Conservation (phyloP, 495 filamentous ascomycete genomes). For the Aspergillus bridgeri region DNA sequence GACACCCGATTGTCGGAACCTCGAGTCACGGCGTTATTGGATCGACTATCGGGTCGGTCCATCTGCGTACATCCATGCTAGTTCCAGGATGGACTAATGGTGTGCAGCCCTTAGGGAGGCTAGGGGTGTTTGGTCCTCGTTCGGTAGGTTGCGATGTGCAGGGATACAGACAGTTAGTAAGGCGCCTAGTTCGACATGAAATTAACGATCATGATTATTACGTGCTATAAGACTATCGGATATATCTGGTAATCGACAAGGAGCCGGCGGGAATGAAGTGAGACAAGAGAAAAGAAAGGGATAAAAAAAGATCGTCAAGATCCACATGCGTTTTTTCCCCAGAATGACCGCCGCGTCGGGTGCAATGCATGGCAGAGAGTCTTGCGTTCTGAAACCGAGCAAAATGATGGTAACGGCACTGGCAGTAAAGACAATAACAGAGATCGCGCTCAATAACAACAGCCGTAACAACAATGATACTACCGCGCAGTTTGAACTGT, state of each 20-base stretch:
- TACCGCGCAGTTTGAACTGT: no score
- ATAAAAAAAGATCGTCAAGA: slow-evolving; percentile 18
- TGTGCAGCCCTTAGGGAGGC: neutral
- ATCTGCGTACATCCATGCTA: slow-evolving; percentile 2
- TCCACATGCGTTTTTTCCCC: slow-evolving; percentile 33
- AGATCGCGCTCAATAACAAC: no score
- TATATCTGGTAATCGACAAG: neutral
- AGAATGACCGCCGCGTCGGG: slow-evolving; percentile 29
- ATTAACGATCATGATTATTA: no score
- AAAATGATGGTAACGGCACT: no score
- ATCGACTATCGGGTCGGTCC: slow-evolving; percentile 1
- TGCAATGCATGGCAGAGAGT: no score
- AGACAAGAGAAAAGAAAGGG: neutral
- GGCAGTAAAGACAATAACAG: no score
- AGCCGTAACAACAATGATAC: no score
- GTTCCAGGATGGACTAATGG: slow-evolving; percentile 2
- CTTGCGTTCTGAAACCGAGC: neutral
- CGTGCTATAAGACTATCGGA: no score
- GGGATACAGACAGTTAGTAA: slow-evolving; percentile 1
- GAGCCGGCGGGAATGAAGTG: neutral
- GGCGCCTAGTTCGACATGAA: neutral
- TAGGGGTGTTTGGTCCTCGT: no score
- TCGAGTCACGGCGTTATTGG: slow-evolving; percentile 4
- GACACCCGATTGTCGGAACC: slow-evolving; percentile 7
- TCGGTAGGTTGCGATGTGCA: neutral